Evolutionary conservation across 768 basidiomycete species (phyloP).

Genomic region (Leccinum disarticulatum): DNA sequence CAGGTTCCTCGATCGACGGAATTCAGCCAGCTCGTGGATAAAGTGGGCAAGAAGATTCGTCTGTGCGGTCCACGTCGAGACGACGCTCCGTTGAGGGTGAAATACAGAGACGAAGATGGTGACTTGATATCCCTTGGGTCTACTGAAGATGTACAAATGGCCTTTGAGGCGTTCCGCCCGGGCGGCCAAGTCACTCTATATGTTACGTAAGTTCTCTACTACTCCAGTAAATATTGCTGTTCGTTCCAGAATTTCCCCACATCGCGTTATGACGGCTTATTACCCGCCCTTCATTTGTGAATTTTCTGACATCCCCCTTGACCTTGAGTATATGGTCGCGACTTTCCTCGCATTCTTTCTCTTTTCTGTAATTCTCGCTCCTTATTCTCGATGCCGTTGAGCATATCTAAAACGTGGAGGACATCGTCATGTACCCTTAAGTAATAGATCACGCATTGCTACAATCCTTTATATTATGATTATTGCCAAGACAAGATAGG

Average conservation of each 20-base stretch:
- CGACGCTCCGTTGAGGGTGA: slow-evolving; percentile 79
- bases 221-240: not conserved
- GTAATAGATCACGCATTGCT: slow-evolving; percentile 39
- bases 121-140: slow-evolving; percentile 86
- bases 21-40: slow-evolving; percentile 82
- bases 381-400: slow-evolving; percentile 16
- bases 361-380: slow-evolving; percentile 14
- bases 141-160: slow-evolving; percentile 93
- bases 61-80: slow-evolving; percentile 82
- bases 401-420: slow-evolving; percentile 36
- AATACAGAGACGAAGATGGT: slow-evolving; percentile 91
- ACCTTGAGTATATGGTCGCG: slow-evolving; percentile 1
- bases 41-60: slow-evolving; percentile 90
- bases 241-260: not conserved
- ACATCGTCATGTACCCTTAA: slow-evolving; percentile 36
- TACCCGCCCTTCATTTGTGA: slow-evolving; percentile 10
- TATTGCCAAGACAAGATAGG: slow-evolving; percentile 16
- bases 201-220: slow-evolving; percentile 55
- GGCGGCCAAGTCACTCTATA: slow-evolving; percentile 81
- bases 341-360: slow-evolving; percentile 4
- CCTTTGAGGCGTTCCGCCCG: slow-evolving; percentile 79
- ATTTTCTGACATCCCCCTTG: slow-evolving; percentile 19
- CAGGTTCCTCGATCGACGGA: slow-evolving; percentile 80
- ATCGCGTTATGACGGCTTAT: slow-evolving; percentile 3
- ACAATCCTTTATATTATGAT: slow-evolving; percentile 29